Conservation (phyloP, 2,329 filamentous ascomycete species). For the Colletotrichum spinosum region DNA sequence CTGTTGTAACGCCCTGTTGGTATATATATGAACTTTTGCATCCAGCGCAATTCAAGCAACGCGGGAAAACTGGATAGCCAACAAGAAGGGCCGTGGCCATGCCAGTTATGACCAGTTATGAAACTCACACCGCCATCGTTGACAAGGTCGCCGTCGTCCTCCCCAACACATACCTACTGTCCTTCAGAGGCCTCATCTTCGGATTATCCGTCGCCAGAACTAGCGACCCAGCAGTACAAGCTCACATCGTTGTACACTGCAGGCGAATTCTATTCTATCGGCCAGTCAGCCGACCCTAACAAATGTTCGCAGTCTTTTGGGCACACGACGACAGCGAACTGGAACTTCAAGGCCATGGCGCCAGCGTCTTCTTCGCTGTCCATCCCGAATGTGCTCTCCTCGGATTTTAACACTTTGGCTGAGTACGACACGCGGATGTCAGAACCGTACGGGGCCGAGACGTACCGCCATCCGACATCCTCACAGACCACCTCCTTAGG, state of each 20-base stretch:
- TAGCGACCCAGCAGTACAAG: conserved; percentile 57
- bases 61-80: conserved; percentile 16
- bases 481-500: conserved; percentile 41
- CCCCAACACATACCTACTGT: conserved; percentile 58
- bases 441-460: conserved; percentile 58
- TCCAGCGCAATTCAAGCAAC: conserved; percentile 27
- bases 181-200: conserved; percentile 54
- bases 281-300: conserved; percentile 51
- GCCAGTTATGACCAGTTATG: conserved; percentile 60
- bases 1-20: conserved; percentile 29
- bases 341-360: conserved; percentile 56
- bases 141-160: conserved; percentile 55
- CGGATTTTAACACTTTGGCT: conserved; percentile 64
- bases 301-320: conserved; percentile 52
- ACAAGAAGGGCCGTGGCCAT: conserved; percentile 26
- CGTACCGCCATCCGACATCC: conserved; percentile 54
- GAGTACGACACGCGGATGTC: conserved; percentile 57
- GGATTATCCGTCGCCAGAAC: conserved; percentile 59
- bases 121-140: conserved; percentile 62
- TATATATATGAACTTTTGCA: conserved; percentile 31
- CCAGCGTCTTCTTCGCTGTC: conserved; percentile 53
- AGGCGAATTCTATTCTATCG: conserved; percentile 52
- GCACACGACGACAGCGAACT: conserved; percentile 56
- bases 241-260: conserved; percentile 54
- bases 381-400: conserved; percentile 58